Percentiles rank a stretch among this genome's conserved stretches.
Evolutionary conservation across 2,329 filamentous ascomycete genomes (phyloP).

Genomic region (Diplodia sapinea): DNA sequence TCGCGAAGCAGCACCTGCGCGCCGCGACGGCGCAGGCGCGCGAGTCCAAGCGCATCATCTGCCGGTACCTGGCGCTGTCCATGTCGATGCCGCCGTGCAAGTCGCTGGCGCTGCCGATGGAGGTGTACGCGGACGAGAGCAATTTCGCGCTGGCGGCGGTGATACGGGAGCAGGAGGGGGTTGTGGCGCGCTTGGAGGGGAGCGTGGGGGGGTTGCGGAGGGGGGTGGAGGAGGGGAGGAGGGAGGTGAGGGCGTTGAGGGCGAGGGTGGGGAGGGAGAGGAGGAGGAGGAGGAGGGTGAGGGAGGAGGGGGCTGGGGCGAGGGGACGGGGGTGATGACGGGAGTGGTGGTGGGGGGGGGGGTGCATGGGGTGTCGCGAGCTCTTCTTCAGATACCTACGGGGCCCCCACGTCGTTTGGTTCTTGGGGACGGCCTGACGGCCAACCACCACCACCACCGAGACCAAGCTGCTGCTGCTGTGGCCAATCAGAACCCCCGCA

Average conservation of each 20-base stretch:
- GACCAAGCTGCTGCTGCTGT: too few relatives aligned
- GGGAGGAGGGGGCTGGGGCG: not conserved
- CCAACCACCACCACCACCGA: too few relatives aligned
- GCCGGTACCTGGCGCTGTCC: conserved; percentile 11
- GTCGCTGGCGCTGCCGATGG: not conserved
- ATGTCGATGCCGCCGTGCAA: conserved; percentile 1
- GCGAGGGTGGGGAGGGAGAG: not conserved
- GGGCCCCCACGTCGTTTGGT: too few relatives aligned
- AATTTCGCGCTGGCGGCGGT: not conserved
- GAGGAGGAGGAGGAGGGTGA: not conserved
- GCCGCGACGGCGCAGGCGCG: not conserved
- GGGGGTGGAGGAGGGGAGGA: not conserved
- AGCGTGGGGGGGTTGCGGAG: not conserved
- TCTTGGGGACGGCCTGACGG: too few relatives aligned
- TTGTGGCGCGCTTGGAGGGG: not conserved
- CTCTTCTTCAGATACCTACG: too few relatives aligned
- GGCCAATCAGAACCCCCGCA: conserved; percentile 6
- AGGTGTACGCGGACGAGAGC: conserved; percentile 4
- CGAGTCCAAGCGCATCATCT: conserved; percentile 7
- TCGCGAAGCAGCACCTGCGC: not conserved
- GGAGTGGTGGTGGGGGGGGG: too few relatives aligned
- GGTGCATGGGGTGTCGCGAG: too few relatives aligned
- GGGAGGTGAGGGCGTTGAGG: not conserved
- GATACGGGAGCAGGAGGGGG: not conserved
- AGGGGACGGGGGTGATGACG: not conserved